Evolutionary conservation across 345 rosid genomes (phyloP), one percentile per base, ranked within the genome.

Genomic region (Eucalyptus sp.): DNA sequence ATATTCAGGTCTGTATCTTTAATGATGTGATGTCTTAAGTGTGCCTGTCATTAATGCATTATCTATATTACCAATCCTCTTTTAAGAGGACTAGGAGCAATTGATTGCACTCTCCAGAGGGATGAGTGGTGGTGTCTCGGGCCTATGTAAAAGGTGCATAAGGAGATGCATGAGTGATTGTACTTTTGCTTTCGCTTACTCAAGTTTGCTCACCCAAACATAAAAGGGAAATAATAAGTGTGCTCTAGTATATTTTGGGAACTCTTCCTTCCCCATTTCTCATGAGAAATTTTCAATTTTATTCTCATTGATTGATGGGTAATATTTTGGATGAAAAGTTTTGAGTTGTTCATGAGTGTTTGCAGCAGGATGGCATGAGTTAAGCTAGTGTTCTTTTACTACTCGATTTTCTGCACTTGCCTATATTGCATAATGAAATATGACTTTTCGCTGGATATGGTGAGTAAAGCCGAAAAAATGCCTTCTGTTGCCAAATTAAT

Each of bases 1-100:
- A 97, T 97, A 49, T 97, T 97, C 95, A 97, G 99, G 99, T 95
- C 54, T 66, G 60, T 86, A 33, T 71, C 60, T 43, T 58, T 33
- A 24, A 22, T 83, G 51, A n/a, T 25, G 10, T n/a, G 27, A 49
- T 43, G 56, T 44, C 37, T 83, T 10, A 12, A 52, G 48, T 76
- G 48, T 76, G 48, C 84, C 84, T 20, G 29, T 11, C 29, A 37
- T 41, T 20, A 20, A 76, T 76, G 48, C 84, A 41, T 76, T 41
- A 37, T 22, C 13, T 18, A 33, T 71, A 71, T 33, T 71, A 37
- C 81, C 13, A 33, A 71, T 71, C 43, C 43, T 4, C 44, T 37
- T 71, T 71, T 76, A 76, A 76, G 48, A 41, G 27, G 84, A 76
- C 84, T 20, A 76, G 29, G 27, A 41, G 48, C 29, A 76, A 76